These are phyloP conservation scores for Phytophthora europaea DNA, from an alignment of 352 stramenopile species.

Conservation along the genomic window DNA sequence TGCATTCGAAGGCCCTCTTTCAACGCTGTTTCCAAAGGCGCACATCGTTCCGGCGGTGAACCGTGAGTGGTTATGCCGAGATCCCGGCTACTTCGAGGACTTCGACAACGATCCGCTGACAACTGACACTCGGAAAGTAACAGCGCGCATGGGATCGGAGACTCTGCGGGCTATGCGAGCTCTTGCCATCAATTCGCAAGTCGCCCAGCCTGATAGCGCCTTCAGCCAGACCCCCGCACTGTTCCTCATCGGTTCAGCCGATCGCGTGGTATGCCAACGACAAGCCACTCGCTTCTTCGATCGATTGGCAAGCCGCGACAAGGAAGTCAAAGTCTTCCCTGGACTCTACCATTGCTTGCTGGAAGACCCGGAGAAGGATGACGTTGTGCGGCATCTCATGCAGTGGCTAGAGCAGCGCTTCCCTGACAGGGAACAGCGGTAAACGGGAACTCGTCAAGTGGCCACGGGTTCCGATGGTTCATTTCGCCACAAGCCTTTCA, in stretches of 20 bases:
- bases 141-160: slow-evolving; percentile 41
- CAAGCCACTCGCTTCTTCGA: slow-evolving; percentile 11
- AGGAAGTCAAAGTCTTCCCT: slow-evolving; percentile 15
- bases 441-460: neutral
- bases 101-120: slow-evolving; percentile 45
- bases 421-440: neutral
- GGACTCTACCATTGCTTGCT: slow-evolving; percentile 17
- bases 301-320: slow-evolving; percentile 18
- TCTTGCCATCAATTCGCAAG: slow-evolving; percentile 12
- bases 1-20: slow-evolving; percentile 31
- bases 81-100: slow-evolving; percentile 37
- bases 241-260: slow-evolving; percentile 14
- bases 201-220: slow-evolving; percentile 10
- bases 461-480: neutral
- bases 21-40: slow-evolving; percentile 27
- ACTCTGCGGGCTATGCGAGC: slow-evolving; percentile 35
- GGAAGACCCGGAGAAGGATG: slow-evolving; percentile 7
- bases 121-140: slow-evolving; percentile 25
- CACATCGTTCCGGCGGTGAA: slow-evolving; percentile 45
- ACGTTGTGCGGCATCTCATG: slow-evolving; percentile 3
- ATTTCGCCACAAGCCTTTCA: no score
- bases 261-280: slow-evolving; percentile 8
- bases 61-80: slow-evolving; percentile 34
- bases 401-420: slow-evolving; percentile 8
- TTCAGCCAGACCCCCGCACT: slow-evolving; percentile 22